These are phyloP conservation scores for Gryganskiella cystojenkinii DNA, from an alignment of 192 early-diverging fungal species.

Conservation along the genomic window DNA sequence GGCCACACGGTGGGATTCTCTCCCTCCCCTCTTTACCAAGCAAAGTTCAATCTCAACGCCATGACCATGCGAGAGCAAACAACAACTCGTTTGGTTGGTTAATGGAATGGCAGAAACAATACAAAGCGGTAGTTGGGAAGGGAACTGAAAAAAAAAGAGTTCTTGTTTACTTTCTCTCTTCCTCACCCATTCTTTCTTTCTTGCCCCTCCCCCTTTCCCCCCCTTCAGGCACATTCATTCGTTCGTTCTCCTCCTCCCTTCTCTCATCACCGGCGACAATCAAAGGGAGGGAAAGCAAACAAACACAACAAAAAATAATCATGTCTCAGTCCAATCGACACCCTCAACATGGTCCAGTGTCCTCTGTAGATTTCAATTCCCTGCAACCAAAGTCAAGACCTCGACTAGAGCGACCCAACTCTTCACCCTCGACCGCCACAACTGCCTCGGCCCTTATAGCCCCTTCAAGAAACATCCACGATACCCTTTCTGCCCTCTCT, in stretches of 20 bases:
- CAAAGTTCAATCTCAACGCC: too few species aligned
- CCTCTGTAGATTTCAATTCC: background rate
- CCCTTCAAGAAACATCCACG: background rate
- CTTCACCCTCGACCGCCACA: conserved; percentile 7
- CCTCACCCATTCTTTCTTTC: background rate
- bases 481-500: background rate
- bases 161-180: too few species aligned
- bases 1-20: too few species aligned
- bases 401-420: conserved; percentile 5
- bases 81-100: too few species aligned
- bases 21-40: too few species aligned
- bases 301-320: background rate
- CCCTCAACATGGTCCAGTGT: background rate
- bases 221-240: background rate
- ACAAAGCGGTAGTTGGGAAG: too few species aligned
- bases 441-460: background rate
- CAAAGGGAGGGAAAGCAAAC: too few species aligned
- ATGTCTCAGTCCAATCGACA: background rate
- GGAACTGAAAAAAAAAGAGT: too few species aligned
- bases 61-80: too few species aligned
- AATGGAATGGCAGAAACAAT: too few species aligned
- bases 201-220: background rate
- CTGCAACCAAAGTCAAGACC: background rate
- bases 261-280: background rate
- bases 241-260: background rate